Conservation (phyloP, 805 yeast species). For the Candida khao-thaluensis region DNA sequence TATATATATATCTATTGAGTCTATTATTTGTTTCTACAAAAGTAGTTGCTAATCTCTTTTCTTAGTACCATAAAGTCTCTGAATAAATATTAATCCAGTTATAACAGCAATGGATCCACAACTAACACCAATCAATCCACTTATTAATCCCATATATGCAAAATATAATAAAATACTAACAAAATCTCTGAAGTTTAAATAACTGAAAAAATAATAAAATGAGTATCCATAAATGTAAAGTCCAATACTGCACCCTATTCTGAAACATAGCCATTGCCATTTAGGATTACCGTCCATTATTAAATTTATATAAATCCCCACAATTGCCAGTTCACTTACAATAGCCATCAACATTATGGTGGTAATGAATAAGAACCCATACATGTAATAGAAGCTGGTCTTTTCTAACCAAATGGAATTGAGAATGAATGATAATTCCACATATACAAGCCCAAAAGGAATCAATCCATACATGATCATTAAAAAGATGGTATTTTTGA, state of each 20-base stretch:
- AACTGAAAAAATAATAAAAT: slow-evolving; percentile 58
- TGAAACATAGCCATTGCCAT: slow-evolving; percentile 86
- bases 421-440: slow-evolving; percentile 70
- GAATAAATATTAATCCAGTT: slow-evolving; percentile 65
- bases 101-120: slow-evolving; percentile 75
- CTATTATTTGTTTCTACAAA: slow-evolving; percentile 9
- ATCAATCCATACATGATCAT: slow-evolving; percentile 60
- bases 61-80: slow-evolving; percentile 56
- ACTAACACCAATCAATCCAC: slow-evolving; percentile 60
- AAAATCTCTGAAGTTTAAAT: slow-evolving; percentile 62
- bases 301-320: slow-evolving; percentile 64
- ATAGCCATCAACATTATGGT: slow-evolving; percentile 58
- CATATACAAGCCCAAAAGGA: slow-evolving; percentile 80
- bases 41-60: slow-evolving; percentile 61
- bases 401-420: slow-evolving; percentile 79
- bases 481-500: slow-evolving; percentile 17
- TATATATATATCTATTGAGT: background rate
- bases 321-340: slow-evolving; percentile 68
- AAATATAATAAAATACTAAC: slow-evolving; percentile 68
- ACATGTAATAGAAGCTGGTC: slow-evolving; percentile 74
- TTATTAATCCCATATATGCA: slow-evolving; percentile 66
- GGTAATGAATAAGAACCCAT: slow-evolving; percentile 71
- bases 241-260: slow-evolving; percentile 67
- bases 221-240: slow-evolving; percentile 69
- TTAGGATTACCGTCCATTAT: slow-evolving; percentile 50